A percentile compares a stretch with the other conserved stretches of the same genome.
Evolutionary conservation across 179 eudicot species (phyloP).

Genomic region (Patellifolia procumbens): DNA sequence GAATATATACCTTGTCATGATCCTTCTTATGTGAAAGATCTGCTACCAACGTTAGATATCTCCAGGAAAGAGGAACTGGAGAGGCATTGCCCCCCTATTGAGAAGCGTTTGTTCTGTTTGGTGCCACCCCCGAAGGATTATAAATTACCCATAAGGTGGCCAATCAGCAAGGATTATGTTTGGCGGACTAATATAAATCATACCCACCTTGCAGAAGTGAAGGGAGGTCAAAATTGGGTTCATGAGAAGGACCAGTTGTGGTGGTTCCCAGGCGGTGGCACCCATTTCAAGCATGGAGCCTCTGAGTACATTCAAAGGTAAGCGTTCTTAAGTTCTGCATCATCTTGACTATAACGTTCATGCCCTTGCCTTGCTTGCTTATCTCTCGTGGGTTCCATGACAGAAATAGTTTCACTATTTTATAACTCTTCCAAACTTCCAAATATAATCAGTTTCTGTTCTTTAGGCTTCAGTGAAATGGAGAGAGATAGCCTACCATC

Average conservation of each 20-base stretch:
- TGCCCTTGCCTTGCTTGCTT: not conserved
- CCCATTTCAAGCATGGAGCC: slow-evolving; percentile 98
- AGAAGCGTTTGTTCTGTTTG: slow-evolving; percentile 82
- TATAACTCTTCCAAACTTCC: not conserved
- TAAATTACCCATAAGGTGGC: slow-evolving; percentile 93
- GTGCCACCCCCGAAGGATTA: slow-evolving; percentile 91
- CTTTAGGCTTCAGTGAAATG: not conserved
- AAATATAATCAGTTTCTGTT: not conserved
- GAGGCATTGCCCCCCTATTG: slow-evolving; percentile 85
- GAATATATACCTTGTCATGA: slow-evolving; percentile 94
- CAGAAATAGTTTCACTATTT: not conserved
- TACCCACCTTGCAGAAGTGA: slow-evolving; percentile 89
- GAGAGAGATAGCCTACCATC: not conserved
- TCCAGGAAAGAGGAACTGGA: slow-evolving; percentile 79
- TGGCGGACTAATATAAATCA: slow-evolving; percentile 96
- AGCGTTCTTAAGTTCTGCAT: not conserved
- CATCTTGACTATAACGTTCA: not conserved
- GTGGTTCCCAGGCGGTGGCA: slow-evolving; percentile 99
- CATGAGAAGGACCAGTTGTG: slow-evolving; percentile 73
- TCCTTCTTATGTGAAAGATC: slow-evolving; percentile 58
- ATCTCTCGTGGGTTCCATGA: not conserved
- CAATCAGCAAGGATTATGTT: slow-evolving; percentile 88
- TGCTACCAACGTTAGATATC: slow-evolving; percentile 63
- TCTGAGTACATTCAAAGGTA: slow-evolving; percentile 90
- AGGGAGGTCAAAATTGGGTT: slow-evolving; percentile 99